Conservation (phyloP, 2,329 filamentous ascomycete species). For the Escovopsis sp. region DNA sequence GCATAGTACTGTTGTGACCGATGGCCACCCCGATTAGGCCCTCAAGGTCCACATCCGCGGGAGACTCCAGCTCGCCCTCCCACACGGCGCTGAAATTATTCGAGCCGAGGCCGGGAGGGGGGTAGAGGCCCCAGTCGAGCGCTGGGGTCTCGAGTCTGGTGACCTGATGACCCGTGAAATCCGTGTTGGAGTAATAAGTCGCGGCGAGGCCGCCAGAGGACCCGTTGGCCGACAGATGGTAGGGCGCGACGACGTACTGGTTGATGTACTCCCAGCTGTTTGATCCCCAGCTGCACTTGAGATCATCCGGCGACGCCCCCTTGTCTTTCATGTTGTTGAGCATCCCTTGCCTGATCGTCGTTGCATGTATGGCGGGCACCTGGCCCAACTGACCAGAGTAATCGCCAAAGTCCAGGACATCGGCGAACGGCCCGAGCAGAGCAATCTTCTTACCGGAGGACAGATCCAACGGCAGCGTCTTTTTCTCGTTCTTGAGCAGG, state of each 20-base stretch:
- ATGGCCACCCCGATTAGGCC: constrained; percentile 5
- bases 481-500: constrained; percentile 4
- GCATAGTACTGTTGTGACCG: constrained; percentile 3
- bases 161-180: constrained; percentile 1
- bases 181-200: constrained; percentile 2
- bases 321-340: not conserved
- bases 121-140: constrained; percentile 4
- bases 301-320: not conserved
- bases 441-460: constrained; percentile 2
- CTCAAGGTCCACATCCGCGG: constrained; percentile 1
- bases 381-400: constrained; percentile 4
- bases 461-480: constrained; percentile 2
- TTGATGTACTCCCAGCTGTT: constrained; percentile 6
- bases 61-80: constrained; percentile 3
- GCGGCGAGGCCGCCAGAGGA: constrained; percentile 1
- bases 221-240: constrained; percentile 2
- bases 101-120: constrained; percentile 1
- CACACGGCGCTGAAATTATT: constrained; percentile 5
- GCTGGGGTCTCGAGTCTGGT: constrained; percentile 1
- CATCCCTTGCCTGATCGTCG: constrained; percentile 1
- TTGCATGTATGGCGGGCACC: constrained; percentile 2
- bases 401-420: constrained; percentile 3
- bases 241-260: constrained; percentile 3
- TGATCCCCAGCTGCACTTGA: constrained; percentile 3
- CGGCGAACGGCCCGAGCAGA: constrained; percentile 3